Base-by-base conservation (phyloP, 345 rosid species). In the Eucalyptus dawsonii region DNA sequence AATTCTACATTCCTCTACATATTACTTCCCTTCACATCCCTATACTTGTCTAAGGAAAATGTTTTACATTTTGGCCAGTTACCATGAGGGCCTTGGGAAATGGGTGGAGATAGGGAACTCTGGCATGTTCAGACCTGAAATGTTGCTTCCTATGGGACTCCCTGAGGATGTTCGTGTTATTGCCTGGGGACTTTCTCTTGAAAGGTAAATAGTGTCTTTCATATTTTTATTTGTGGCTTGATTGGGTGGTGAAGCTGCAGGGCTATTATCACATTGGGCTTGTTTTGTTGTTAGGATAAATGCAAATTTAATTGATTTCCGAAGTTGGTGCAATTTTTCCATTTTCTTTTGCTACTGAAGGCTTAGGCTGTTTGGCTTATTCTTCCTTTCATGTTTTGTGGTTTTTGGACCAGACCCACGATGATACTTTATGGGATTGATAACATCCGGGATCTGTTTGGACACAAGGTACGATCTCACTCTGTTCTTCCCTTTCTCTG, bases 71-170 rank as follows among this genome's bases (percentile, higher is more conserved):
- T 67, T 67, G 80, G 42, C 80, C 94, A 97, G 99, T 91, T 98
- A 96, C 91, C 99, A 97, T 89, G 96, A 97, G 91, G 96, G 97
- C 40, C 87, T 98, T 22, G 91, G 91, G 90, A 95, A 97, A 89
- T 98, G 98, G 99, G 96, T 98, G 60, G 99, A 98, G 91, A 95
- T 97, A 86, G 99, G 99, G 80, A 97, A 97, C 91, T 97, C 99
- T 21, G 99, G 99, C 88, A 95, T 97, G 96, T 97, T 97, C 92
- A 94, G 98, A 90, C 99, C 99, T 3, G 99, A 97, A 92, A 97
- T 96, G 99, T 91, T 97, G 87, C 97, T 88, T 60, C 99, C 99
- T 5, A 97, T 97, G 99, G 99, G 99, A 89, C 93, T 97, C 53
- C 97, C 98, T 8, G 98, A 97, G 90, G 99, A 97, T 91, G 96